Evolutionary conservation across 2,329 filamentous ascomycete genomes (phyloP).

Genomic region (Elsinoe necatrix): DNA sequence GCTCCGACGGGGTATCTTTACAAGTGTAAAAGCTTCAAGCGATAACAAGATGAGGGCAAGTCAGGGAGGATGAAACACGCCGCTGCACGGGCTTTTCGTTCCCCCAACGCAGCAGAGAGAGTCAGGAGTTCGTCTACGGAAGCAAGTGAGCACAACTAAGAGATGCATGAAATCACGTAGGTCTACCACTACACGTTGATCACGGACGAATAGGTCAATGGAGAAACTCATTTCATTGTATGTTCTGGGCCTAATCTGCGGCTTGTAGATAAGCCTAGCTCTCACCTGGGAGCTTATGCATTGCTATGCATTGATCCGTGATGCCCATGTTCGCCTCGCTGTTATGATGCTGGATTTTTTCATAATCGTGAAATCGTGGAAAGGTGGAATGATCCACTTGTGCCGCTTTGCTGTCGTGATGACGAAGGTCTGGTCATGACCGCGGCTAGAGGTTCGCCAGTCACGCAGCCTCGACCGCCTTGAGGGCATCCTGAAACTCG

Average conservation of each 20-base stretch:
- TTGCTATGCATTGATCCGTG: constrained; percentile 2
- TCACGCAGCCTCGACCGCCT: constrained; percentile 37
- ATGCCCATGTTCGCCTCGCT: constrained; percentile 8
- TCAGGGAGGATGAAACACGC: background rate
- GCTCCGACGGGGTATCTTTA: background rate
- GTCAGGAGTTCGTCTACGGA: too few species aligned
- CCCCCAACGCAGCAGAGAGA: background rate
- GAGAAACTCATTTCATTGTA: constrained; percentile 1
- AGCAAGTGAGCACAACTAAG: too few species aligned
- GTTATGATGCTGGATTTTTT: background rate
- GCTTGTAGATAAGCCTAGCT: constrained; percentile 3
- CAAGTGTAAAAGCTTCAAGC: background rate
- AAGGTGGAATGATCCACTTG: background rate
- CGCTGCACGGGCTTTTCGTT: background rate
- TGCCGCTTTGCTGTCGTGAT: constrained; percentile 1
- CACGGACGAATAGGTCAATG: background rate
- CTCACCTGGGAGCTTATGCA: background rate
- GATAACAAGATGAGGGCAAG: background rate
- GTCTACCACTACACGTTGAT: background rate
- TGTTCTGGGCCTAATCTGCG: background rate
- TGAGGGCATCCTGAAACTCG: constrained; percentile 42
- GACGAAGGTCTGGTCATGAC: background rate
- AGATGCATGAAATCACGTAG: background rate
- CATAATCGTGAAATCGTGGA: constrained; percentile 8
- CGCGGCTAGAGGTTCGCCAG: constrained; percentile 15